Base-by-base conservation (phyloP, 106 monocot genomes). In the Triglochin maritima region DNA sequence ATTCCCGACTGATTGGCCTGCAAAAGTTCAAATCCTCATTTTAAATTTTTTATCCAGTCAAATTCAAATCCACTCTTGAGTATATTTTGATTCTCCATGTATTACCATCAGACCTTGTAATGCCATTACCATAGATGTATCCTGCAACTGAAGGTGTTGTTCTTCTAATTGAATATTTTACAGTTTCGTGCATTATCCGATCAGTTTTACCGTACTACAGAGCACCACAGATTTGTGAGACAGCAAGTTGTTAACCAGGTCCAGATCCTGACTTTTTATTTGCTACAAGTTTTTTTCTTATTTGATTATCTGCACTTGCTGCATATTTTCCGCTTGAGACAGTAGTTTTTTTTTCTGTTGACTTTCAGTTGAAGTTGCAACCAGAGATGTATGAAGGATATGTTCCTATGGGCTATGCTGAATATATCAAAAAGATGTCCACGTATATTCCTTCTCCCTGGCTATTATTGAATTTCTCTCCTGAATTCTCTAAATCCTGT, bases 331-430 rank as follows among this genome's bases (percentile, higher is more conserved):
- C 29, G 1, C 29, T 10, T 8, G 55, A 42, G 10, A 61, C 44
- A 61, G 60, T 49, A 12, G 49, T 64, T 62, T 53, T 50, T 62
- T 63, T 52, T 41, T 70, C 48, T 15, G 16, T 59, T 41, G 6
- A 68, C 55, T 17, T 63, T 64, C 86, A 98, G 96, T 88, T 98
- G 5, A 81, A 86, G 65, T 77, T 81, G 53, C 69, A 88, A 44
- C 91, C 83, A 49, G 88, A 98, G 29, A 80, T 86, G 16, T 98
- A 98, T 44, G 88, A 86, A 46, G 96, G 91, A 74, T 91, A 98
- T 82, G 96, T 98, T 58, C 96, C 96, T 2, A 92, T 98, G 96
- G 76, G 84, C 47, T 98, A 91, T 63, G 50, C 46, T 81, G 91
- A 98, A 10, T 98, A 98, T 70, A 69, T 98, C 74, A 74, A 76